These are phyloP conservation scores for Zygoascus meyerae DNA, from an alignment of 1,139 yeast genomes.

Conservation along the genomic window DNA sequence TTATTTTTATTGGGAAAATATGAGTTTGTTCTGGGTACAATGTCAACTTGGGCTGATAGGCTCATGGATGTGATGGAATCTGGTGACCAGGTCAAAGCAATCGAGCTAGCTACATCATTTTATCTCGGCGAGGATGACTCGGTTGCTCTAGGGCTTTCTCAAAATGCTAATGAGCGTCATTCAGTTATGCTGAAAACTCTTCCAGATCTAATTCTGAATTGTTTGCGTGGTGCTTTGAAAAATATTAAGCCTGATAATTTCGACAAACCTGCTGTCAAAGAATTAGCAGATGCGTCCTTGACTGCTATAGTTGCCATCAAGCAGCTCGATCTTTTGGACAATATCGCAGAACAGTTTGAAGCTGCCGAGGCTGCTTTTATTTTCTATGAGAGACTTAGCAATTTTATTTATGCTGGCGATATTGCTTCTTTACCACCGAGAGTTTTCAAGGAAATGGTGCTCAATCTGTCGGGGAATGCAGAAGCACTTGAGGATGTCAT, in stretches of 20 bases:
- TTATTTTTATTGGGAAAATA: conserved; percentile 46
- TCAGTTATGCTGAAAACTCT: conserved; percentile 50
- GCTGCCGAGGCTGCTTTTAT: conserved; percentile 27
- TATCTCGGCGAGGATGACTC: conserved; percentile 47
- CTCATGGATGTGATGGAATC: conserved; percentile 44
- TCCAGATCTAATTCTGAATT: conserved; percentile 49
- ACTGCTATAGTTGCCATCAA: conserved; percentile 39
- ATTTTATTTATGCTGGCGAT: conserved; percentile 42
- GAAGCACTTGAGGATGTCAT: conserved; percentile 56
- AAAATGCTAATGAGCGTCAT: conserved; percentile 40
- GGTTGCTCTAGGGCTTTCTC: conserved; percentile 49
- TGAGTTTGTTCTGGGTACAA: conserved; percentile 50
- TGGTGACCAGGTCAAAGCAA: conserved; percentile 50
- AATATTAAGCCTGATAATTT: conserved; percentile 13
- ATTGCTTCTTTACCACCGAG: conserved; percentile 53
- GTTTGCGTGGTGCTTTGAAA: conserved; percentile 38
- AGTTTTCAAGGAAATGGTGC: conserved; percentile 55
- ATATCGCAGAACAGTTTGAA: conserved; percentile 45
- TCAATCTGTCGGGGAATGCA: conserved; percentile 42
- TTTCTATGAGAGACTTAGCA: conserved; percentile 50
- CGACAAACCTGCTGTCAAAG: conserved; percentile 15
- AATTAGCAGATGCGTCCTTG: conserved; percentile 37
- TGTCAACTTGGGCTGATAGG: conserved; percentile 71
- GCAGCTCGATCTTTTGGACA: conserved; percentile 45
- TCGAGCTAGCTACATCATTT: conserved; percentile 49